Evolutionary conservation across 371 early-diverging fungal species (phyloP), one percentile per base, ranked within the genome.

Genomic region (Apophysomyces elegans): DNA sequence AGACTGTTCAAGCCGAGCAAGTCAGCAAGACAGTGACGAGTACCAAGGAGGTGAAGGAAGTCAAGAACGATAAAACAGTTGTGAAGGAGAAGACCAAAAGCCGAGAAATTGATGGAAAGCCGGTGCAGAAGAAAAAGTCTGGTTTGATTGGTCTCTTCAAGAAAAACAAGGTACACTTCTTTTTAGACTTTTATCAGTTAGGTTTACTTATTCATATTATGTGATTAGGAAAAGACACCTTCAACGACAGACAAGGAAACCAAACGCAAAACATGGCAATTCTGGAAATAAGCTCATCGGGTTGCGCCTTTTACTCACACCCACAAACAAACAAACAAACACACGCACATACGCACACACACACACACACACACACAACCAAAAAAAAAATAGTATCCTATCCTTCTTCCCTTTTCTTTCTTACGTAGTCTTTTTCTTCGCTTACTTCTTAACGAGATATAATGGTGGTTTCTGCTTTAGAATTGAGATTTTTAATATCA

Each of bases 211-310:
- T 7, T 38, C 61, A 43, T 13, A 45, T 45, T 43, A 37, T 47
- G 36, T 45, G 54, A 37, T 13, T 13, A 57, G 64, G 16, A 43
- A 14, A 66, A 60, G 6, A 58, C 57, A 7, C 13, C 59, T 4
- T 41, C 58, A 16, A 65, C 59, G 13, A 56, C 64, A 12, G 64
- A 68, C 32, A 68, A 68, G 61, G 64, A 68, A 46, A 39, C 64
- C 1, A 68, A 68, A 61, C 69, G 64, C 26, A 68, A 68, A 58
- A 64, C 69, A n/a, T 68, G 69, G 69, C 69, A 68, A 56, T 68
- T 68, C 69, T 68, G 69, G 69, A 68, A 68, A 64, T 64, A 61
- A 60, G 32, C 50, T 7, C 16, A 18, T 47, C n/a, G 46, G 45
- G 26, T 35, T 14, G 1, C 46, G 7, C 13, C 37, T 26, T 26